Percentiles rank a stretch among this genome's conserved stretches.
Evolutionary conservation across 306 rosid genomes (phyloP).

Genomic region (Prunus mongolica): DNA sequence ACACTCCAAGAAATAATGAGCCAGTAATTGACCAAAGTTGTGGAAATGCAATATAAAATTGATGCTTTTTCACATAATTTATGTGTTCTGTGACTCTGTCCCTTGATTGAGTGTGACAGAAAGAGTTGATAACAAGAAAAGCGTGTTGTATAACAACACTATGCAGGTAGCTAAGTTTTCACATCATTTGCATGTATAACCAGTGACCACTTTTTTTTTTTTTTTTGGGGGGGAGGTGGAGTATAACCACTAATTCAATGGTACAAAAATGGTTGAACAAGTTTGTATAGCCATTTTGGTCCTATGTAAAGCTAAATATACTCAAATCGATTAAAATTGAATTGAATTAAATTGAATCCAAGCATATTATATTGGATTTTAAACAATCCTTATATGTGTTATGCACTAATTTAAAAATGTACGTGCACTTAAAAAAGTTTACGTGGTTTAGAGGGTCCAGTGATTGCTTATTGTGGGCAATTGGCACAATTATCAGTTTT

Average conservation of each 20-base stretch:
- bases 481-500: not conserved
- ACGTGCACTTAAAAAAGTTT: not conserved
- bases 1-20: not conserved
- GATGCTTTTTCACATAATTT: not conserved
- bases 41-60: not conserved
- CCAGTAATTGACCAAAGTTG: slow-evolving; percentile 1
- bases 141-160: not conserved
- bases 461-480: not conserved
- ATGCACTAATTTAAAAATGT: not conserved
- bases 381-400: too few species aligned
- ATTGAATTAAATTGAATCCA: too few species aligned
- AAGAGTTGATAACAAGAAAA: not conserved
- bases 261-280: not conserved
- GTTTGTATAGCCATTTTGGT: not conserved
- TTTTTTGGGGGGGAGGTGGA: accelerated
- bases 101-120: not conserved
- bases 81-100: not conserved
- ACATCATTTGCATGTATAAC: not conserved
- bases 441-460: not conserved
- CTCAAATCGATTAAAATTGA: too few species aligned
- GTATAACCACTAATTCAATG: not conserved
- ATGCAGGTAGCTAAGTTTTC: not conserved
- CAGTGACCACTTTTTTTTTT: too few species aligned
- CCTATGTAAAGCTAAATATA: not conserved
- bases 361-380: too few species aligned